A percentile compares a stretch with the other conserved stretches of the same genome.
Conservation (phyloP, 169 alveolate genomes). For the Plasmodium cynomolgi region DNA sequence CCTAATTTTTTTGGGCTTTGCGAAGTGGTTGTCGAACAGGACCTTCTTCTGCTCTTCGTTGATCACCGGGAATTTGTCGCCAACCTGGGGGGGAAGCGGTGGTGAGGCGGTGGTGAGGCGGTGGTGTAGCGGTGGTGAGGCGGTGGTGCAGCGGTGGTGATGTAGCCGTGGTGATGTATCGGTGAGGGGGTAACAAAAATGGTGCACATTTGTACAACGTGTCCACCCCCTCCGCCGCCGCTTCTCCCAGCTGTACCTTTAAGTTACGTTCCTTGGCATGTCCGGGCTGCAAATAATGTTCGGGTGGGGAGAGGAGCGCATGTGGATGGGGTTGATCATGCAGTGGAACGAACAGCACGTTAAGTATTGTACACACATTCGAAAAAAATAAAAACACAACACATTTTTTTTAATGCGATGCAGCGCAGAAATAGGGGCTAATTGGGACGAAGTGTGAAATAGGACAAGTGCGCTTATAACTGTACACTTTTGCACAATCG, state of each 20-base stretch:
- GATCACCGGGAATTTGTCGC: constrained; percentile 62
- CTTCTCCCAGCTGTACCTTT: constrained; percentile 28
- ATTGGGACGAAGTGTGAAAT: neutral
- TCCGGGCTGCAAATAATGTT: constrained; percentile 41
- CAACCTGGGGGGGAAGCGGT: constrained; percentile 19
- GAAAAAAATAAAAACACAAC: neutral
- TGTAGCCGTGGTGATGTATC: too few species aligned
- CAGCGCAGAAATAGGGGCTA: neutral
- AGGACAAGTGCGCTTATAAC: too few species aligned
- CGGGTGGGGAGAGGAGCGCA: neutral
- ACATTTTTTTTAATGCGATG: neutral
- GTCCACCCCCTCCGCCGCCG: neutral
- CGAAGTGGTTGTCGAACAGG: constrained; percentile 81
- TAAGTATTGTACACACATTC: neutral
- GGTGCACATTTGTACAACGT: neutral
- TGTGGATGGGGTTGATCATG: neutral
- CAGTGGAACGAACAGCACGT: neutral
- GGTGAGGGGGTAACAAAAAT: neutral
- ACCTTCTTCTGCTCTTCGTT: constrained; percentile 40
- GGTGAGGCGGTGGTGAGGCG: neutral
- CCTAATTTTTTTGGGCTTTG: constrained; percentile 80
- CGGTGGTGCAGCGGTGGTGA: neutral
- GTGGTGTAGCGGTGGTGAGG: neutral
- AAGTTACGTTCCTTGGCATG: constrained; percentile 66
- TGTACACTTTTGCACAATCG: neutral